Percentiles rank a stretch among this genome's conserved stretches.
Evolutionary conservation across 1,139 yeast species (phyloP).

Genomic region (Suhomyces yuchorum): DNA sequence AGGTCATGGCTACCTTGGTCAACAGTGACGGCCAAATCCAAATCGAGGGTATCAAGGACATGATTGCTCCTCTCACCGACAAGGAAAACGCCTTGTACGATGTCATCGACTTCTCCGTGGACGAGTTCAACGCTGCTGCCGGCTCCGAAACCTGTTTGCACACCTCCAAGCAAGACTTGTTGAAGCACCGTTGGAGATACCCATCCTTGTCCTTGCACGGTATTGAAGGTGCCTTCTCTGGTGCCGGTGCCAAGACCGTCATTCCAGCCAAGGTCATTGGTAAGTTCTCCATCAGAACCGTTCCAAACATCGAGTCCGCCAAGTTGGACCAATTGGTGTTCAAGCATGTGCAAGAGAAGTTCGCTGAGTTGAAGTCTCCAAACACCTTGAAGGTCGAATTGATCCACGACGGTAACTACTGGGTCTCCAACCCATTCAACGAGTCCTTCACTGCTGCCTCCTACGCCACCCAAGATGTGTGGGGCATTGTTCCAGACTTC

Average conservation of each 20-base stretch:
- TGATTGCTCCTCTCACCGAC: slow-evolving; percentile 92
- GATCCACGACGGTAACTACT: slow-evolving; percentile 92
- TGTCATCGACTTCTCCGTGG: slow-evolving; percentile 79
- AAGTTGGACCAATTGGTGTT: slow-evolving; percentile 79
- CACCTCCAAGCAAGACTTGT: slow-evolving; percentile 74
- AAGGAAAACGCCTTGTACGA: slow-evolving; percentile 80
- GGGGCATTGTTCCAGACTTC: slow-evolving; percentile 93
- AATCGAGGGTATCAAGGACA: slow-evolving; percentile 86
- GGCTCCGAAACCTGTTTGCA: slow-evolving; percentile 85
- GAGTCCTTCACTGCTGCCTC: slow-evolving; percentile 93
- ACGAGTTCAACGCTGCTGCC: slow-evolving; percentile 82
- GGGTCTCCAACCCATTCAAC: slow-evolving; percentile 94
- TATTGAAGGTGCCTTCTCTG: slow-evolving; percentile 94
- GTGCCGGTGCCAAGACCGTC: slow-evolving; percentile 96
- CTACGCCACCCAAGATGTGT: slow-evolving; percentile 89
- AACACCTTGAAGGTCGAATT: slow-evolving; percentile 73
- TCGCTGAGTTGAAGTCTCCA: slow-evolving; percentile 70
- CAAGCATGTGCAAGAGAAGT: slow-evolving; percentile 66
- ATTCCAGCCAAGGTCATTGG: slow-evolving; percentile 94
- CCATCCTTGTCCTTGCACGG: slow-evolving; percentile 97
- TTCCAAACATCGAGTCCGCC: slow-evolving; percentile 83
- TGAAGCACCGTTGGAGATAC: slow-evolving; percentile 98
- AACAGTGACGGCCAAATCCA: slow-evolving; percentile 77
- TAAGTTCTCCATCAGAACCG: slow-evolving; percentile 95
- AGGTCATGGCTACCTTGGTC: slow-evolving; percentile 75